phyloP scores from a whole-genome alignment of 2,329 filamentous ascomycete genomes.

The Cercospora sp. region DNA sequence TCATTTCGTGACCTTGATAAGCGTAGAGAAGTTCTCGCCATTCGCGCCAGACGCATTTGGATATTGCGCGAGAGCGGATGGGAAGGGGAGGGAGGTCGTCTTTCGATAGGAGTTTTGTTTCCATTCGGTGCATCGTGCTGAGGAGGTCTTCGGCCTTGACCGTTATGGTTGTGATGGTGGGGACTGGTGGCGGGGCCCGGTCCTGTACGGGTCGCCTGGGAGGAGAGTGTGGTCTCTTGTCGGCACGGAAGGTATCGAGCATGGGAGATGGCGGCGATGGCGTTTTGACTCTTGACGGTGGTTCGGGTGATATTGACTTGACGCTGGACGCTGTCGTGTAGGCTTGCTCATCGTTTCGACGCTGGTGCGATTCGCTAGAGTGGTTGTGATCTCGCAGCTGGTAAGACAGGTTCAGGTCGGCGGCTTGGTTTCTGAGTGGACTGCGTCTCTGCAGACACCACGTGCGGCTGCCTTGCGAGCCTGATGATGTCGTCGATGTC shows the following conservation, averaged over 20 bases:
- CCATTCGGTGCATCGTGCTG: conserved; percentile 16
- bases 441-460: conserved; percentile 17
- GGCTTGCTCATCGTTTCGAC: conserved; percentile 8
- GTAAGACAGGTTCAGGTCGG: neutral
- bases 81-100: neutral
- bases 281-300: neutral
- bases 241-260: neutral
- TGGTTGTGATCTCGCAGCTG: neutral
- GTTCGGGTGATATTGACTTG: neutral
- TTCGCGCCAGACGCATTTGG: conserved; percentile 23
- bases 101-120: neutral
- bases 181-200: neutral
- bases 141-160: neutral
- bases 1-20: conserved; percentile 9
- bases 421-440: conserved; percentile 16
- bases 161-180: neutral
- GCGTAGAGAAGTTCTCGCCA: conserved; percentile 17
- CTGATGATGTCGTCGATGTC: neutral
- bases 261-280: neutral
- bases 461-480: neutral
- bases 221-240: neutral
- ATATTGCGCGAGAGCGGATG: conserved; percentile 20
- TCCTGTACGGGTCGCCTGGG: neutral
- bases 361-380: neutral
- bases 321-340: neutral